phyloP scores from a whole-genome alignment of 2,329 filamentous ascomycete species.

The Colletotrichum filicis region DNA sequence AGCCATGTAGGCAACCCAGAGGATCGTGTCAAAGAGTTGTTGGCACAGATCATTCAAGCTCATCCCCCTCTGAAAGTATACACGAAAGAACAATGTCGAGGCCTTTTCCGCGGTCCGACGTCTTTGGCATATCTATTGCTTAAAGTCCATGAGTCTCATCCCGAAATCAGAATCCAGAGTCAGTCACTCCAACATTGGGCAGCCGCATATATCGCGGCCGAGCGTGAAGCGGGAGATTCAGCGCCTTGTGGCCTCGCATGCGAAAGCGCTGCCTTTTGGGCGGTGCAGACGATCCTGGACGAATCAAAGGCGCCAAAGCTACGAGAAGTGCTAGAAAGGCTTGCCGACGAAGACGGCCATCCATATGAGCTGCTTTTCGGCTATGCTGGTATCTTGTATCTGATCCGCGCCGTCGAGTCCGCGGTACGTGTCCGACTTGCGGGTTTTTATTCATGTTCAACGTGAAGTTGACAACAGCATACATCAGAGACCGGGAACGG shows the following conservation, averaged over 20 bases:
- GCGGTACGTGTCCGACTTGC: slow-evolving; percentile 60
- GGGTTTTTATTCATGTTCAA: slow-evolving; percentile 43
- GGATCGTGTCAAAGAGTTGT: neutral
- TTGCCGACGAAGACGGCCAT: slow-evolving; percentile 48
- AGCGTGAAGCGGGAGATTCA: slow-evolving; percentile 48
- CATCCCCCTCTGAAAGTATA: slow-evolving; percentile 50
- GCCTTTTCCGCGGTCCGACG: slow-evolving; percentile 64
- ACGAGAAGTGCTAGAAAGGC: slow-evolving; percentile 25
- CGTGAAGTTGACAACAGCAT: slow-evolving; percentile 57
- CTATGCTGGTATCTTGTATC: slow-evolving; percentile 74
- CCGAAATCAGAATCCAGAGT: slow-evolving; percentile 53
- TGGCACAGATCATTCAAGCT: slow-evolving; percentile 42
- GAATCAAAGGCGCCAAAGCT: slow-evolving; percentile 51
- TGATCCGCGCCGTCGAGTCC: slow-evolving; percentile 71
- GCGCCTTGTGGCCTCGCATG: slow-evolving; percentile 59
- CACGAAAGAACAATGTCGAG: slow-evolving; percentile 48
- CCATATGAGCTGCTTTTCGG: slow-evolving; percentile 74
- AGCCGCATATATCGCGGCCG: slow-evolving; percentile 55
- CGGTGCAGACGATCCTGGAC: slow-evolving; percentile 54
- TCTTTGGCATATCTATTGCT: slow-evolving; percentile 66
- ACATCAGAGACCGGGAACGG: slow-evolving; percentile 64
- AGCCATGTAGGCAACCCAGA: neutral
- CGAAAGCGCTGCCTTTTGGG: slow-evolving; percentile 58
- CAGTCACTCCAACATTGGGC: slow-evolving; percentile 58
- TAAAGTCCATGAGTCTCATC: slow-evolving; percentile 54